Evolutionary conservation across 73 alveolate species (phyloP), one percentile per base, ranked within the genome.

Genomic region (Blepharisma stoltei): DNA sequence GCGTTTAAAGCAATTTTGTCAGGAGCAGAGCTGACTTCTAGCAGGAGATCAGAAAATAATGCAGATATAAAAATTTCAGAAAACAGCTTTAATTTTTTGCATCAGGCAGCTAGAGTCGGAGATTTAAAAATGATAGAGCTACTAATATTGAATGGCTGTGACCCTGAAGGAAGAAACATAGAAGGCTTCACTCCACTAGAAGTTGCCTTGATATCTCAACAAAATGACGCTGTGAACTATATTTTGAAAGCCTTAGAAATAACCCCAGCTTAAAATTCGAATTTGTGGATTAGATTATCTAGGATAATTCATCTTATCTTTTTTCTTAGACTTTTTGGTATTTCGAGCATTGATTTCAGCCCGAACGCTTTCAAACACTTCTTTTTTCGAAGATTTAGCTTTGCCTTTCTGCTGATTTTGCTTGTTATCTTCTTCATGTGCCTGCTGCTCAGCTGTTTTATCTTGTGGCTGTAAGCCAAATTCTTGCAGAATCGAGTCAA

Each of bases 151-250:
- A 9, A n/a, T 60, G 73, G 73, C 46, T 60, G 73, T n/a, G 45
- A 60, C 14, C 14, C 23, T 18, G 73, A 60, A 60, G 73, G 73
- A 11, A 60, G 23, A 60, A 60, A 60, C 46, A 25, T 14, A 14
- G 73, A 60, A 60, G 73, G 46, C 5, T 60, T 60, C 23, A 60
- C 73, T 20, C 73, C 73, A 14, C 5, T 60, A 25, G 73, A 60
- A 60, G 46, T 60, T 9, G 73, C 73, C 14, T 60, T 60, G 46
- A 8, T 60, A 0, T n/a, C 73, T 18, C 18, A 25, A 3, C 73
- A 60, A 60, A 60, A 14, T 20, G 73, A 60, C 14, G 46, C 23
- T 18, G 73, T 60, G 11, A 38, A 60, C 46, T 60, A 60, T 60
- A 60, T 60, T 20, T 8, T 60, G 49, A 60, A 60, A 38, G 37